Base-by-base conservation (phyloP, 495 filamentous ascomycete species). In the Hypoxylon cercidicola region DNA sequence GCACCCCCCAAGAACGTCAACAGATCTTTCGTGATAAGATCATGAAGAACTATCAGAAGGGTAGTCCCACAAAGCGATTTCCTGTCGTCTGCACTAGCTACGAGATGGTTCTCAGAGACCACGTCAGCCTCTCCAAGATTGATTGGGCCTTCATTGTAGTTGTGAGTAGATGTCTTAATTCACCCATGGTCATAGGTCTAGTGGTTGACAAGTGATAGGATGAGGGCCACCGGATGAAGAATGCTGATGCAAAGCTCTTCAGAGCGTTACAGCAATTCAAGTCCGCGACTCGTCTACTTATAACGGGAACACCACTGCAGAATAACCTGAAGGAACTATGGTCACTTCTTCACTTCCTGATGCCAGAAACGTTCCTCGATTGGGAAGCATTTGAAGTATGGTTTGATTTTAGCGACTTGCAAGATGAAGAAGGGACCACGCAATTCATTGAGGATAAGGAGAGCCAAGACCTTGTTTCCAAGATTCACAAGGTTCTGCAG, bases 71-170 rank as follows among this genome's bases (percentile, higher is more conserved):
- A 4, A 75, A 81, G 43, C 85, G 88, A 28, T 99, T 98, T 60
- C 95, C 95, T 0, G 87, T 99, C 9, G 87, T 98, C 3, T 93
- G 92, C 71, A 99, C 95, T 2, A 93, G 87, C 20, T 97, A 97
- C 65, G 95, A 99, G 73, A 96, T 99, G 65, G 91, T 93, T 52
- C 90, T 99, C 79, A 90, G 91, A 65, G 95, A 99, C 73, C 85
- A 89, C 6, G 91, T 90, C 54, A 86, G 85, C 45, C 78, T 99
- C 4, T 82, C 86, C 25, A 87, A 89, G 59, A 95, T 94, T 63
- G 87, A 90, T 20, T 99, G 95, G 95, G 91, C 93, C 51, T 96
- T 96, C 72, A 97, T 99, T 68, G 92, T 98, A 68, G 96, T 99
- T 71, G 89, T 90, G 79, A 74, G 88, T 81, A 46, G 11, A 28